Percentiles rank a stretch among this genome's conserved stretches.
Evolutionary conservation across 495 filamentous ascomycete species (phyloP).

Genomic region (Neurospora sp.): DNA sequence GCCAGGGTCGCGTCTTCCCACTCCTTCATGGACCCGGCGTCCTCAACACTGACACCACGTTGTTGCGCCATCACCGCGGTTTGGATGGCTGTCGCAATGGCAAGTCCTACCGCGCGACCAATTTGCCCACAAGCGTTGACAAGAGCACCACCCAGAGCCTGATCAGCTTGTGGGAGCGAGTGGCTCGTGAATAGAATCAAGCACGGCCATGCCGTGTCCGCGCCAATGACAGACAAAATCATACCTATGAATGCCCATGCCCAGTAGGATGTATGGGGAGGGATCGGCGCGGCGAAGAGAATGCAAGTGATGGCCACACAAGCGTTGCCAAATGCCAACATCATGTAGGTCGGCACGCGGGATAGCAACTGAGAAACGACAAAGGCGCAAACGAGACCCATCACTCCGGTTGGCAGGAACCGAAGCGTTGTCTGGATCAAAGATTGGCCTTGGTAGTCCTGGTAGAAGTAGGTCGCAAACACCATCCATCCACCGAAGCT

Average conservation of each 20-base stretch:
- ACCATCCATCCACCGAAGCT: constrained; percentile 50
- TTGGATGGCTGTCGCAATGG: constrained; percentile 48
- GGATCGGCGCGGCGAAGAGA: constrained; percentile 48
- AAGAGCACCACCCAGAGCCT: constrained; percentile 49
- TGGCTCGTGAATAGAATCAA: constrained; percentile 51
- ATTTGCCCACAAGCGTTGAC: constrained; percentile 51
- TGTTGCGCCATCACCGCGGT: constrained; percentile 40
- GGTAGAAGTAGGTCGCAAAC: constrained; percentile 54
- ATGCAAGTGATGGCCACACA: constrained; percentile 39
- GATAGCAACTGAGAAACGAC: constrained; percentile 46
- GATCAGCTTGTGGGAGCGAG: constrained; percentile 47
- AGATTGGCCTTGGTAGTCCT: constrained; percentile 45
- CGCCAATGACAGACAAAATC: constrained; percentile 46
- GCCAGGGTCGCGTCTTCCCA: constrained; percentile 35
- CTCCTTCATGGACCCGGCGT: constrained; percentile 22
- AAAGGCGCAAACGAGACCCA: constrained; percentile 37
- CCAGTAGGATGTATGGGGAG: constrained; percentile 44
- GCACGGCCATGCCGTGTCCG: constrained; percentile 49
- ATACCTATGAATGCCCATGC: constrained; percentile 51
- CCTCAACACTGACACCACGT: constrained; percentile 28
- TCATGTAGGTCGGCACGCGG: constrained; percentile 39
- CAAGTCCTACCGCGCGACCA: constrained; percentile 47
- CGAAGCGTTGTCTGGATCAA: constrained; percentile 49
- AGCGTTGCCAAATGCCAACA: constrained; percentile 44
- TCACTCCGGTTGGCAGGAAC: constrained; percentile 50